Percentiles rank a stretch among this genome's conserved stretches.
These are phyloP conservation scores for Fusarium humuli DNA, from an alignment of 2,329 filamentous ascomycete species.

Conservation along the genomic window DNA sequence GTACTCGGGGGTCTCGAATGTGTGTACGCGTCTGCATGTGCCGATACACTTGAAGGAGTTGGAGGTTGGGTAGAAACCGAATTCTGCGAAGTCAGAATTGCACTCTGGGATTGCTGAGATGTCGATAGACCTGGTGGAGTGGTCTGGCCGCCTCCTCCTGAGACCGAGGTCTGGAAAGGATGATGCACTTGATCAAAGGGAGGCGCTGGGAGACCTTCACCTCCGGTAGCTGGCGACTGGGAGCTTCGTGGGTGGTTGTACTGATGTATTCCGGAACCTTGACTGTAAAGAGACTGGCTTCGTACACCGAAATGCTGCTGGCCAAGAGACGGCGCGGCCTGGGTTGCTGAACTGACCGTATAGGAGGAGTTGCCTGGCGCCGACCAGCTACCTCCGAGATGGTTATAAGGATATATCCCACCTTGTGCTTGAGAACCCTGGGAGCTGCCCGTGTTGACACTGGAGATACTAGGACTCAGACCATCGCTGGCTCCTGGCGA, in stretches of 20 bases:
- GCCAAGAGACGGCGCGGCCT: slow-evolving; percentile 46
- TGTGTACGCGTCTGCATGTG: slow-evolving; percentile 69
- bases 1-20: slow-evolving; percentile 65
- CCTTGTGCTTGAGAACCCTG: slow-evolving; percentile 67
- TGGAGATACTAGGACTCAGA: slow-evolving; percentile 70
- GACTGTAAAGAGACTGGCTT: slow-evolving; percentile 56
- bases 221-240: slow-evolving; percentile 63
- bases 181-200: slow-evolving; percentile 76
- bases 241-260: slow-evolving; percentile 51
- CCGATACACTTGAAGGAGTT: slow-evolving; percentile 63
- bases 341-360: slow-evolving; percentile 62
- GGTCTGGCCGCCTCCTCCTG: slow-evolving; percentile 56
- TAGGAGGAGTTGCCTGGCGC: slow-evolving; percentile 63
- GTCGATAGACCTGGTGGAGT: slow-evolving; percentile 47
- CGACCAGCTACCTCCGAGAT: slow-evolving; percentile 70
- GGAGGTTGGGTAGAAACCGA: slow-evolving; percentile 57
- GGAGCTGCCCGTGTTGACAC: slow-evolving; percentile 70
- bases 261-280: slow-evolving; percentile 62
- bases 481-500: slow-evolving; percentile 67
- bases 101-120: slow-evolving; percentile 46
- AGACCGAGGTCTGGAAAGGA: slow-evolving; percentile 71
- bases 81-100: slow-evolving; percentile 46
- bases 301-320: slow-evolving; percentile 47
- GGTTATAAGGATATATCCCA: slow-evolving; percentile 62
- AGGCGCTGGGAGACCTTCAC: slow-evolving; percentile 73